A percentile compares a stretch with the other conserved stretches of the same genome.
Evolutionary conservation across 2,329 filamentous ascomycete genomes (phyloP).

Genomic region (Diaporthe capsici): DNA sequence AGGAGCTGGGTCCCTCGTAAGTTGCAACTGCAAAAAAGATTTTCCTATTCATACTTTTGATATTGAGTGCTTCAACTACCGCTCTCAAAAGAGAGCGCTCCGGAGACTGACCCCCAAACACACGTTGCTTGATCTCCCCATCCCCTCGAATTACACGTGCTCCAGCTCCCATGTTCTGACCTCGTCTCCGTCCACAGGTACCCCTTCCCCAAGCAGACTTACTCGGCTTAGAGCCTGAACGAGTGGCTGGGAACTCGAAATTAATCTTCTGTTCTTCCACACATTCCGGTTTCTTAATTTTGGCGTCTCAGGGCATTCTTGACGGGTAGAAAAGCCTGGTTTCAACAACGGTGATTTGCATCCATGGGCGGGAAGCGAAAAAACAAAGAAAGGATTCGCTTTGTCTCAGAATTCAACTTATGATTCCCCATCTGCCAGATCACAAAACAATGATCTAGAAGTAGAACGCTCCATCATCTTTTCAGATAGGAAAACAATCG

Average conservation of each 20-base stretch:
- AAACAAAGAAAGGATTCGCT: slow-evolving; percentile 39
- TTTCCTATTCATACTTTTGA: slow-evolving; percentile 25
- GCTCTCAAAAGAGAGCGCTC: slow-evolving; percentile 41
- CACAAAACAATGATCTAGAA: slow-evolving; percentile 35
- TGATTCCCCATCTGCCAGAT: slow-evolving; percentile 47
- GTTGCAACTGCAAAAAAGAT: slow-evolving; percentile 74
- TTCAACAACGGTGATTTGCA: slow-evolving; percentile 44
- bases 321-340: slow-evolving; percentile 42
- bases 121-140: neutral
- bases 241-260: slow-evolving; percentile 39
- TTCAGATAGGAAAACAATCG: slow-evolving; percentile 36
- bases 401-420: slow-evolving; percentile 52
- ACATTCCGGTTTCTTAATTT: slow-evolving; percentile 20
- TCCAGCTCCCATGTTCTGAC: slow-evolving; percentile 30
- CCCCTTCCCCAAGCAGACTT: slow-evolving; percentile 86
- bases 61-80: slow-evolving; percentile 30
- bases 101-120: neutral
- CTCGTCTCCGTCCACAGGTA: slow-evolving; percentile 65
- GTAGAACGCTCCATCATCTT: slow-evolving; percentile 38
- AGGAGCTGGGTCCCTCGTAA: slow-evolving; percentile 96
- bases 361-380: slow-evolving; percentile 37
- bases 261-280: slow-evolving; percentile 35
- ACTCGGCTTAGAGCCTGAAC: slow-evolving; percentile 56
- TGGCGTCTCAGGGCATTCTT: slow-evolving; percentile 40
- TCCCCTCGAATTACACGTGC: neutral